Percentiles rank a stretch among this genome's conserved stretches.
Evolutionary conservation across 2,329 filamentous ascomycete genomes (phyloP).

Genomic region (Cladosporium cucumerinum): DNA sequence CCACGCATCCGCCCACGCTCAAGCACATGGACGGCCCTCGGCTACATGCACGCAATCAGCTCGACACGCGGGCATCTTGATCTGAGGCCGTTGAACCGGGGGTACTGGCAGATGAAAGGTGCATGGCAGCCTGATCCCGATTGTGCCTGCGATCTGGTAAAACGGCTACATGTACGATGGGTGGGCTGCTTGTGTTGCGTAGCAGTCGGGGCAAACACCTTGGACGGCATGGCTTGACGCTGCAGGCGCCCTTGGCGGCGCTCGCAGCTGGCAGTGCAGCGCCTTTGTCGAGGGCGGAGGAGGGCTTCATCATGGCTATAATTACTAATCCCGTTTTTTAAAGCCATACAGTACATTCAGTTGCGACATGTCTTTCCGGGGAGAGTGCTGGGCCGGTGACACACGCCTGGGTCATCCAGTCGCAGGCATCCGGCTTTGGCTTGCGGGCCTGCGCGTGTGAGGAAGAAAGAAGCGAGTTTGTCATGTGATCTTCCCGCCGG

Average conservation of each 20-base stretch:
- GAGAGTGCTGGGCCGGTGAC: background rate
- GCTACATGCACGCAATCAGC: background rate
- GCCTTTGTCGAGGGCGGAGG: background rate
- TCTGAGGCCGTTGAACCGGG: background rate
- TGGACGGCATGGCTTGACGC: background rate
- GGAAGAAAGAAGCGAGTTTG: background rate
- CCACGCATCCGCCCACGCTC: background rate
- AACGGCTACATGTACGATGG: background rate
- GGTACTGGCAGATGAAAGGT: background rate
- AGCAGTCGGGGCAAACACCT: background rate
- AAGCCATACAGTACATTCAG: background rate
- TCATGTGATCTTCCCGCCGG: background rate
- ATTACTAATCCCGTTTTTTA: background rate
- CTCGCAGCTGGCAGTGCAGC: background rate
- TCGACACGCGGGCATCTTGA: background rate
- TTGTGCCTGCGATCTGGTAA: background rate
- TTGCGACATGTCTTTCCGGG: background rate
- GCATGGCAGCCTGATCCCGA: background rate
- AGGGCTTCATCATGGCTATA: background rate
- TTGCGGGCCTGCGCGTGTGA: background rate
- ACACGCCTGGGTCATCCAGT: background rate
- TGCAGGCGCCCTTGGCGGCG: background rate
- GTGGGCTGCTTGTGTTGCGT: background rate
- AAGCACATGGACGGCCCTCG: background rate
- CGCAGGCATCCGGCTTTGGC: conserved; percentile 5